A percentile compares a stretch with the other conserved stretches of the same genome.
Conservation (phyloP, 768 basidiomycete genomes). For the Pholiota molesta region DNA sequence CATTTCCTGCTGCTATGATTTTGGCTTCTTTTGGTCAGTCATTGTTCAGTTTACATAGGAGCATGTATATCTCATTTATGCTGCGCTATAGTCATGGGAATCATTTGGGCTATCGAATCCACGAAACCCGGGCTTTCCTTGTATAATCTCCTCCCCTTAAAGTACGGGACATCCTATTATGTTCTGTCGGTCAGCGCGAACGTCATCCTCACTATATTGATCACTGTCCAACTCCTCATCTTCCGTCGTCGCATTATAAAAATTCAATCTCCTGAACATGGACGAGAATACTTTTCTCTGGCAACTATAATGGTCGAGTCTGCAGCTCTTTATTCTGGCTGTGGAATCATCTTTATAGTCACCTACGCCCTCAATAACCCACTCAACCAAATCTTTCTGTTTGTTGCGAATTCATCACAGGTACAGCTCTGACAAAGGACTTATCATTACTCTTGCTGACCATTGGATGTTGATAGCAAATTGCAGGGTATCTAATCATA, state of each 20-base stretch:
- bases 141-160: slow-evolving; percentile 35
- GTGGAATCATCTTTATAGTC: slow-evolving; percentile 39
- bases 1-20: slow-evolving; percentile 37
- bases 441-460: neutral
- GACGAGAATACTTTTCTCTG: slow-evolving; percentile 35
- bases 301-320: slow-evolving; percentile 41
- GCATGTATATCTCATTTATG: neutral
- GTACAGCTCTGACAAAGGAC: slow-evolving; percentile 6
- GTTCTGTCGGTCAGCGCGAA: slow-evolving; percentile 39
- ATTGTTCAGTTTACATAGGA: neutral
- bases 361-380: slow-evolving; percentile 40
- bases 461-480: neutral
- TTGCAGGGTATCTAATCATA: slow-evolving; percentile 9
- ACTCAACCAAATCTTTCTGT: slow-evolving; percentile 38
- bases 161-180: slow-evolving; percentile 38
- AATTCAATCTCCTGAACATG: slow-evolving; percentile 34
- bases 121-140: slow-evolving; percentile 39
- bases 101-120: slow-evolving; percentile 42
- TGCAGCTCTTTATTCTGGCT: slow-evolving; percentile 42
- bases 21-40: slow-evolving; percentile 41
- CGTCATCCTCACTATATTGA: slow-evolving; percentile 39
- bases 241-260: slow-evolving; percentile 32
- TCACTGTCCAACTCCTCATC: slow-evolving; percentile 33
- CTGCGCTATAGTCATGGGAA: slow-evolving; percentile 33
- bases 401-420: slow-evolving; percentile 38